Percentiles rank a stretch among this genome's conserved stretches.
phyloP scores from a whole-genome alignment of 108 stramenopile species.

The Cyclostephanos invisitatus region DNA sequence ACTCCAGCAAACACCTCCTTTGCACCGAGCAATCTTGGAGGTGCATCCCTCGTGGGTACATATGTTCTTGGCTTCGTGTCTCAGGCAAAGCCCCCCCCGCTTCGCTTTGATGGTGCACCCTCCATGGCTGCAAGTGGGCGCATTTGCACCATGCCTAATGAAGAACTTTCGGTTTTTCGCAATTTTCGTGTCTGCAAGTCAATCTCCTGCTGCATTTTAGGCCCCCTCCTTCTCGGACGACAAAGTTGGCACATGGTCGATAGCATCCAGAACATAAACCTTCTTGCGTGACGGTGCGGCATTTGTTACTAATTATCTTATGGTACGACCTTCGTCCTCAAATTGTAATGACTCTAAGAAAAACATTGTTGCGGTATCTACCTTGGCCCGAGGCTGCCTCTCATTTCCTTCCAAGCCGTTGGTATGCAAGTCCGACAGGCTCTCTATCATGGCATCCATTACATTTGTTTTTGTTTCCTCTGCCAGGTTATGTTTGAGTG shows the following conservation, averaged over 20 bases:
- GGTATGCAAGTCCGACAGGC: background rate
- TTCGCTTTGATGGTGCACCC: constrained; percentile 8
- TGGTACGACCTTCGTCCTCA: background rate
- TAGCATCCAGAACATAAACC: background rate
- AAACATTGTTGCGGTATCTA: background rate
- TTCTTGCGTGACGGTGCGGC: background rate
- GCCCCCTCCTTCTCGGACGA: background rate
- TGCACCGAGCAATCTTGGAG: background rate
- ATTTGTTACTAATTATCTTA: no score
- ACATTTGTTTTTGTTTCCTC: background rate
- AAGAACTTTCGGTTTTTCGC: background rate
- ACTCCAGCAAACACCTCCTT: background rate
- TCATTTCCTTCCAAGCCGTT: background rate
- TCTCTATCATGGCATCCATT: background rate
- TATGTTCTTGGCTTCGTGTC: background rate
- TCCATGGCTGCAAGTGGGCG: background rate
- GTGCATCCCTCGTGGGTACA: constrained; percentile 5
- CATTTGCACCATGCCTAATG: background rate
- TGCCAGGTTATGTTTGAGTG: no score
- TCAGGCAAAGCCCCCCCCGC: constrained; percentile 1
- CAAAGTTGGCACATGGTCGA: background rate
- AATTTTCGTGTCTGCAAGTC: background rate
- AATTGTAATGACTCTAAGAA: background rate
- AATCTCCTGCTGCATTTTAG: background rate
- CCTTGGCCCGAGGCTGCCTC: no score